These are phyloP conservation scores for Mortierella sp. DNA, from an alignment of 371 early-diverging fungal genomes.

Conservation along the genomic window DNA sequence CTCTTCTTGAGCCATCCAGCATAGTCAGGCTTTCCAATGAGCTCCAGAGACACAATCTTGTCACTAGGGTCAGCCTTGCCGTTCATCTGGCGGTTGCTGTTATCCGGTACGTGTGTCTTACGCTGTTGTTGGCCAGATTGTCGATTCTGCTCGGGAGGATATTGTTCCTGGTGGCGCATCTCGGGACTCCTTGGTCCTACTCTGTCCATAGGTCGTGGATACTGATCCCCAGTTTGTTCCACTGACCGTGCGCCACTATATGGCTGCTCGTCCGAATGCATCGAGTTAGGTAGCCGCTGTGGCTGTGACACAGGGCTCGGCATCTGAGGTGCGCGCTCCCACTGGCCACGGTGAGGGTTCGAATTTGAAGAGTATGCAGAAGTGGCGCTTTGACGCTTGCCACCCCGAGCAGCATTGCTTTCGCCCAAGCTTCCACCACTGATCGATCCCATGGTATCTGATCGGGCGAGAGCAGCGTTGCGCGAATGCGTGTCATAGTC, in stretches of 20 bases:
- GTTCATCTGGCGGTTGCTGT: slow-evolving; percentile 35
- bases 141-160: slow-evolving; percentile 19
- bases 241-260: slow-evolving; percentile 14
- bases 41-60: slow-evolving; percentile 45
- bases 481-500: slow-evolving; percentile 27
- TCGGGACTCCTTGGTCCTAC: slow-evolving; percentile 16
- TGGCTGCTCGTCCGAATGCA: slow-evolving; percentile 17
- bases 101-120: slow-evolving; percentile 40
- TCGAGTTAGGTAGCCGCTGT: slow-evolving; percentile 23
- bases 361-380: slow-evolving; percentile 38
- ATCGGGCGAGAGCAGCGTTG: slow-evolving; percentile 26
- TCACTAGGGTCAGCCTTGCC: slow-evolving; percentile 46
- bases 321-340: slow-evolving; percentile 41
- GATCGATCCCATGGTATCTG: slow-evolving; percentile 41
- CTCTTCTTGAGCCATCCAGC: slow-evolving; percentile 77
- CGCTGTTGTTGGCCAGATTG: slow-evolving; percentile 31
- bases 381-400: slow-evolving; percentile 44
- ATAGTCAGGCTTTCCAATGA: slow-evolving; percentile 65
- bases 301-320: slow-evolving; percentile 17
- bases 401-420: slow-evolving; percentile 10
- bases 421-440: slow-evolving; percentile 49
- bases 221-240: slow-evolving; percentile 23
- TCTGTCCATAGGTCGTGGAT: slow-evolving; percentile 31
- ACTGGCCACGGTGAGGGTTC: slow-evolving; percentile 24
- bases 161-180: slow-evolving; percentile 23